phyloP scores from a whole-genome alignment of 257 asterid species.

The Lycium ferocissimum region DNA sequence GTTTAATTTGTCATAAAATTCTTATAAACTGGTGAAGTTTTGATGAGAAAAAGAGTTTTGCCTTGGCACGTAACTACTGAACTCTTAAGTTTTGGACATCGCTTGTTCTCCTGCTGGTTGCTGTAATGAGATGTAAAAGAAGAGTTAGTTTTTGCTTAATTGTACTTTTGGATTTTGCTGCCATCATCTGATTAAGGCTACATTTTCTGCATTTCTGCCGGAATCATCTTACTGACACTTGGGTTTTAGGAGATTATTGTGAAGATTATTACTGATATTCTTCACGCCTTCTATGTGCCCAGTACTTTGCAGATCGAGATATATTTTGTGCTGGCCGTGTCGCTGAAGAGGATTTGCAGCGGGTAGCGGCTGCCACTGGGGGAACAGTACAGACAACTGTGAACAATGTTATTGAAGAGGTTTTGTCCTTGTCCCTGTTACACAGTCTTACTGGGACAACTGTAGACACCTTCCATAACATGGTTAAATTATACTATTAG shows the following conservation, averaged over 20 bases:
- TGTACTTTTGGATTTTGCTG: background rate
- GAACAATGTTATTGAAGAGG: conserved; percentile 88
- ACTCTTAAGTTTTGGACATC: background rate
- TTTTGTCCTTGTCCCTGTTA: conserved; percentile 37
- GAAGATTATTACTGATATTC: conserved; percentile 1
- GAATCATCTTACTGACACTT: background rate
- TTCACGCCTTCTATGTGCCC: conserved; percentile 37
- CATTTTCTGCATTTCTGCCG: background rate
- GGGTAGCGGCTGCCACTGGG: conserved; percentile 93
- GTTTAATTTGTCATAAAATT: background rate
- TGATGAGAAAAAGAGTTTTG: background rate
- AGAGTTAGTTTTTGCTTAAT: background rate
- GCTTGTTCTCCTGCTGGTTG: background rate
- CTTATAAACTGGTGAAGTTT: background rate
- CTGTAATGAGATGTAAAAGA: background rate
- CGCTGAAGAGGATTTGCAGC: conserved; percentile 79
- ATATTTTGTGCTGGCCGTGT: conserved; percentile 97
- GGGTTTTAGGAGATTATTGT: background rate
- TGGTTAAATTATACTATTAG: conserved; percentile 10
- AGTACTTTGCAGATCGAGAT: conserved; percentile 97
- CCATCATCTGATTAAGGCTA: background rate
- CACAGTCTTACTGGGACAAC: conserved; percentile 7
- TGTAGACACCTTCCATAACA: conserved; percentile 6
- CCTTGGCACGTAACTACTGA: background rate
- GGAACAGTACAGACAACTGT: conserved; percentile 93